These are phyloP conservation scores for Citrus cavaleriei DNA, from an alignment of 345 rosid species.

Conservation along the genomic window DNA sequence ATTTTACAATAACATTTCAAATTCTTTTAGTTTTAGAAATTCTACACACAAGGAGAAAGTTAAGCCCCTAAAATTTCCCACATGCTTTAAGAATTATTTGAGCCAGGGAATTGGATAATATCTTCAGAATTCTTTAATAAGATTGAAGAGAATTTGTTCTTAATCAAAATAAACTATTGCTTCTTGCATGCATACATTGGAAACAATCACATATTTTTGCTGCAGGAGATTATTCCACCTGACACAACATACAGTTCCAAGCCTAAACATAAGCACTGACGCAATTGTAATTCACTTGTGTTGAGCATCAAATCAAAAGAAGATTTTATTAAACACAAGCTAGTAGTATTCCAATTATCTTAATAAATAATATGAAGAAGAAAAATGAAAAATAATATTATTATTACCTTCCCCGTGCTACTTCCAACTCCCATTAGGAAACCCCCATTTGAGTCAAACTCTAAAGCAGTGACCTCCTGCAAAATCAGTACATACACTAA, in stretches of 20 bases:
- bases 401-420: conserved; percentile 76
- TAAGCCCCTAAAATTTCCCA: background rate
- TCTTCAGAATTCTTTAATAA: background rate
- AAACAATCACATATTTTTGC: background rate
- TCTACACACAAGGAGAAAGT: background rate
- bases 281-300: background rate
- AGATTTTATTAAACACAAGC: background rate
- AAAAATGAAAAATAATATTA: background rate
- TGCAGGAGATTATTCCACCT: background rate
- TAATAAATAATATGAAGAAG: background rate
- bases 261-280: background rate
- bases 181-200: background rate
- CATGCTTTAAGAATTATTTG: background rate
- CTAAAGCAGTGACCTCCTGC: conserved; percentile 87
- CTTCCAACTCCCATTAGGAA: conserved; percentile 87
- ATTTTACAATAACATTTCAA: background rate
- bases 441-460: conserved; percentile 82
- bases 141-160: background rate
- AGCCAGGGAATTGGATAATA: background rate
- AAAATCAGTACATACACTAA: conserved; percentile 9
- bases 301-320: background rate
- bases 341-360: background rate
- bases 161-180: background rate
- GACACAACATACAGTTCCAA: background rate
- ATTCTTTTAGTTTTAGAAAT: background rate